phyloP scores from a whole-genome alignment of 352 stramenopile genomes.

The Pilasporangium apinafurcum region DNA sequence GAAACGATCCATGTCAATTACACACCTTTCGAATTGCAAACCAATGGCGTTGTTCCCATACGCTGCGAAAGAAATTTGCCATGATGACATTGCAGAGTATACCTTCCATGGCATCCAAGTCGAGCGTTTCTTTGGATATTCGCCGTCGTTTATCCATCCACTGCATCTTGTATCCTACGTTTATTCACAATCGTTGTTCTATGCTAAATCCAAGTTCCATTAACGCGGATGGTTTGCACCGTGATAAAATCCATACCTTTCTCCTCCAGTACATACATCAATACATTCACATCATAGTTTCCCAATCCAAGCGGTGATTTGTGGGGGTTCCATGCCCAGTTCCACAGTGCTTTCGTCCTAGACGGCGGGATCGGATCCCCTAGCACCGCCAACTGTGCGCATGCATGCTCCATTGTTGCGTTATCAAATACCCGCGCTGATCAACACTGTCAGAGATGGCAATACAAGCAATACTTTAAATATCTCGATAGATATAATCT shows the following conservation, averaged over 20 bases:
- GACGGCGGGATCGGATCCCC: constrained; percentile 2
- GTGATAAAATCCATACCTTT: constrained; percentile 27
- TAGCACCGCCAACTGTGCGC: constrained; percentile 22
- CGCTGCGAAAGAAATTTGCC: constrained; percentile 26
- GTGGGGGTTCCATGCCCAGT: constrained; percentile 58
- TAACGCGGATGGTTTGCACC: too few relatives aligned
- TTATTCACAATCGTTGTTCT: too few relatives aligned
- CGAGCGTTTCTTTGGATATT: constrained; percentile 28
- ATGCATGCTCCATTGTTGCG: constrained; percentile 34
- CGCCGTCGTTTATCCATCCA: constrained; percentile 66
- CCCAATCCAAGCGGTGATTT: constrained; percentile 53
- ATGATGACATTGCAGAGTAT: constrained; percentile 69
- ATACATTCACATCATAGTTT: constrained; percentile 80
- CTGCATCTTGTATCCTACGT: constrained; percentile 48
- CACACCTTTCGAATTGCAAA: constrained; percentile 62
- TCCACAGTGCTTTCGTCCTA: constrained; percentile 7
- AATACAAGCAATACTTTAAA: neutral
- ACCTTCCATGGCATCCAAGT: constrained; percentile 38
- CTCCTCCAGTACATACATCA: constrained; percentile 53
- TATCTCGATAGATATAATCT: neutral
- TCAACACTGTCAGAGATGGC: neutral
- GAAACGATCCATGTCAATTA: neutral
- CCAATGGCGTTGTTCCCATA: constrained; percentile 73
- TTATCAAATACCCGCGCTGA: constrained; percentile 47
- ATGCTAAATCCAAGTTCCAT: too few relatives aligned